Base-by-base conservation (phyloP, 441 rosid genomes). In the Pelargonium cotyledonis region DNA sequence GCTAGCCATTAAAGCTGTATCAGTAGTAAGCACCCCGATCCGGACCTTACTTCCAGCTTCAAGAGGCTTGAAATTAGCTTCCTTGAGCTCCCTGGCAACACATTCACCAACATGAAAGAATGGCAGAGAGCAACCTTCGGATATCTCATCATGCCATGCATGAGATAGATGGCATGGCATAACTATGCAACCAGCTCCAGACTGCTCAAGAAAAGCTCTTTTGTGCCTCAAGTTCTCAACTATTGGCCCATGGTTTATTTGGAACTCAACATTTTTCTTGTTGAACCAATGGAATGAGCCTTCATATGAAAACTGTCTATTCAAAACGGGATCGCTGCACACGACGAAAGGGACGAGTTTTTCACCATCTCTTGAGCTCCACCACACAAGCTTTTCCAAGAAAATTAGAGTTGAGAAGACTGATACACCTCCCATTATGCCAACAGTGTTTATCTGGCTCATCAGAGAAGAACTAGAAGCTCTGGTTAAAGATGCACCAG, bases 151-250 rank as follows among this genome's bases (percentile, higher is more conserved):
- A 58, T 89, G 77, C 96, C 96, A 91, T 44, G 78, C 74, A 77
- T 91, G 92, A 5, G 84, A 85, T 69, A 88, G 62, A 76, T 88
- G 88, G 73, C 97, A 91, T 3, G 97, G 97, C 85, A 86, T 76
- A 10, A 85, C 84, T 38, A 89, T 80, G 76, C 94, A 76, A 0
- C 78, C 79, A 69, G 85, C 96, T 73, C 97, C 97, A 15, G 89
- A 80, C 63, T 74, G 81, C 79, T 89, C 96, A 51, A 91, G 91
- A 78, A 82, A 81, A 55, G 26, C 66, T 76, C 89, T 82, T 73
- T 88, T 88, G 61, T 70, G 73, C 76, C 66, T 26, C 63, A 88
- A 77, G 65, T 82, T 86, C 73, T 85, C 85, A 53, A 83, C 77
- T 44, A 86, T 70, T 18, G 43, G 51, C 0, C 71, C 61, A 47